These are phyloP conservation scores for Neonectria magnoliae DNA, from an alignment of 2,329 filamentous ascomycete species.

Conservation along the genomic window DNA sequence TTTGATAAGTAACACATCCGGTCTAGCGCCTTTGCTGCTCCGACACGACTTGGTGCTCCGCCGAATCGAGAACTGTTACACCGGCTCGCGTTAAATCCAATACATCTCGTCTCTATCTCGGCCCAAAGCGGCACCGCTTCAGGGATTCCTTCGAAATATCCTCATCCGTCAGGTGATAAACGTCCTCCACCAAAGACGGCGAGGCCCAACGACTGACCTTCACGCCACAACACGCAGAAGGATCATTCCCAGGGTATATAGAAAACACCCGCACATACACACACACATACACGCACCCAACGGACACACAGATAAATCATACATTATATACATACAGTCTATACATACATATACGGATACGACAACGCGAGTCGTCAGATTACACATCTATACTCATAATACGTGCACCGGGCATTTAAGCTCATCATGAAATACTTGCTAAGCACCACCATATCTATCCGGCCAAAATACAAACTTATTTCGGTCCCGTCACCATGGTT, in stretches of 20 bases:
- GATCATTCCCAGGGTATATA: conserved; percentile 1
- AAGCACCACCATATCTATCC: conserved; percentile 44
- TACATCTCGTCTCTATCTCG: no score
- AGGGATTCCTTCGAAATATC: not conserved
- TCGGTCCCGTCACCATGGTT: conserved; percentile 30
- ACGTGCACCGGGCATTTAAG: conserved; percentile 32
- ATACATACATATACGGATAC: conserved; percentile 39
- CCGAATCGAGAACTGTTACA: not conserved
- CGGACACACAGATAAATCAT: conserved; percentile 35
- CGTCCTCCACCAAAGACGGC: not conserved
- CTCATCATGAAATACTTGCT: conserved; percentile 44
- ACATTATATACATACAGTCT: conserved; percentile 29
- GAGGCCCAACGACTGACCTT: not conserved
- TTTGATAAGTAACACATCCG: conserved; percentile 1
- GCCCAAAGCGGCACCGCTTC: not conserved
- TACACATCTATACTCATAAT: conserved; percentile 43
- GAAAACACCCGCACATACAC: conserved; percentile 18
- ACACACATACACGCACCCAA: conserved; percentile 25
- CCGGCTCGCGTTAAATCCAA: no score
- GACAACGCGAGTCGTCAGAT: conserved; percentile 41
- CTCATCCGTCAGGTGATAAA: not conserved
- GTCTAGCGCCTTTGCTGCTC: conserved; percentile 5
- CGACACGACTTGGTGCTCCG: not conserved
- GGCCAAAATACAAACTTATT: conserved; percentile 37
- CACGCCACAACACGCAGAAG: conserved; percentile 10